A percentile compares a stretch with the other conserved stretches of the same genome.
These are phyloP conservation scores for Colletotrichum lentis DNA, from an alignment of 2,329 filamentous ascomycete genomes.

Conservation along the genomic window DNA sequence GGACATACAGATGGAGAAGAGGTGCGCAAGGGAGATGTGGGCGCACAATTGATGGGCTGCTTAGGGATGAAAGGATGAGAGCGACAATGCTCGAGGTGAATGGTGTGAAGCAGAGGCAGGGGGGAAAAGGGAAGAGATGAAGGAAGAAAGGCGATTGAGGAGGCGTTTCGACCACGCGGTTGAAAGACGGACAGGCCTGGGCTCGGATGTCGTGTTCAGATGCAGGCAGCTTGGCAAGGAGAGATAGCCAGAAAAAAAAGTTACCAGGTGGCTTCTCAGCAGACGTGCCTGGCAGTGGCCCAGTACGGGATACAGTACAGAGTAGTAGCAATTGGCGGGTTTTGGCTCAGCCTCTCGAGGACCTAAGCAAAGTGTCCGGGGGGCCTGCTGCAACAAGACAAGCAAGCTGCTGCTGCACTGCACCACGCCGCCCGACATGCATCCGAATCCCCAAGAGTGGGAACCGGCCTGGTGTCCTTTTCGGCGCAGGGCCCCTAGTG, in stretches of 20 bases:
- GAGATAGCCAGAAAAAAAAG: slow-evolving; percentile 32
- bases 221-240: slow-evolving; percentile 33
- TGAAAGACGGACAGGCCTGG: slow-evolving; percentile 18
- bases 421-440: slow-evolving; percentile 25
- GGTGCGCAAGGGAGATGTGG: slow-evolving; percentile 22
- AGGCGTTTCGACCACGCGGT: slow-evolving; percentile 37
- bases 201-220: slow-evolving; percentile 36
- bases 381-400: slow-evolving; percentile 21
- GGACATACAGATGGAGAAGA: slow-evolving; percentile 21
- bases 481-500: slow-evolving; percentile 10
- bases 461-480: slow-evolving; percentile 23
- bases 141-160: slow-evolving; percentile 35
- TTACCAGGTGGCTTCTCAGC: slow-evolving; percentile 38
- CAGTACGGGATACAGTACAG: slow-evolving; percentile 22
- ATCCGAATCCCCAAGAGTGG: slow-evolving; percentile 28
- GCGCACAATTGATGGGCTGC: slow-evolving; percentile 28
- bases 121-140: slow-evolving; percentile 28
- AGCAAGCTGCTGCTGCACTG: slow-evolving; percentile 17
- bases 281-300: slow-evolving; percentile 41
- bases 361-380: slow-evolving; percentile 6
- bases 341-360: background rate
- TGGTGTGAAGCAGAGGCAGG: slow-evolving; percentile 11
- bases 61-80: slow-evolving; percentile 38
- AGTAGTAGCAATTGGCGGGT: slow-evolving; percentile 12
- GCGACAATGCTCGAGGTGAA: slow-evolving; percentile 15